Evolutionary conservation across 2,329 filamentous ascomycete genomes (phyloP).

Genomic region (Fusarium veterinarium): DNA sequence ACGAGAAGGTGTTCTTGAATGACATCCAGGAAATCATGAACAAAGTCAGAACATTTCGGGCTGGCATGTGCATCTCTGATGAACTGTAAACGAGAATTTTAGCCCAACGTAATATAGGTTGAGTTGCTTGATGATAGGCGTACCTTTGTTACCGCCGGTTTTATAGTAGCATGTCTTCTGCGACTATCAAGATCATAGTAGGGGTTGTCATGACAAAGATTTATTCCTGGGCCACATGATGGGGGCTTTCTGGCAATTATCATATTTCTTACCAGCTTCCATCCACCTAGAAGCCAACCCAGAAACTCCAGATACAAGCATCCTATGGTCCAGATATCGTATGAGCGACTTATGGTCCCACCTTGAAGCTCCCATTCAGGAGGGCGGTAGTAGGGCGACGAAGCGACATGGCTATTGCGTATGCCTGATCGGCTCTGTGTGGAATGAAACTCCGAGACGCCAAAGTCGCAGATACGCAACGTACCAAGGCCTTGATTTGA

Average conservation of each 20-base stretch:
- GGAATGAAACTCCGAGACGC: conserved; percentile 6
- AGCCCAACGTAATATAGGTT: not conserved
- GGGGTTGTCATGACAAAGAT: not conserved
- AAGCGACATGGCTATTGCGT: conserved; percentile 1
- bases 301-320: conserved; percentile 31
- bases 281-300: conserved; percentile 23
- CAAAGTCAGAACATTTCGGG: conserved; percentile 5
- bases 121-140: not conserved
- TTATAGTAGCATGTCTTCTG: not conserved
- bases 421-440: conserved; percentile 2
- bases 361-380: conserved; percentile 20
- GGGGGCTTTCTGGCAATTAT: not conserved
- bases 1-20: not conserved
- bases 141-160: conserved; percentile 5
- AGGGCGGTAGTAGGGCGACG: conserved; percentile 11
- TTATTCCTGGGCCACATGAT: not conserved
- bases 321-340: conserved; percentile 33
- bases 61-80: not conserved
- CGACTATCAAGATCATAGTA: conserved; percentile 5
- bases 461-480: conserved; percentile 21
- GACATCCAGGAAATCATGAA: conserved; percentile 7
- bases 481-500: not conserved
- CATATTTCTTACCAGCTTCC: conserved; percentile 42
- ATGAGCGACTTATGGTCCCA: conserved; percentile 4
- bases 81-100: not conserved